phyloP scores from a whole-genome alignment of 805 yeast genomes.

The Wickerhamomyces mucosus region DNA sequence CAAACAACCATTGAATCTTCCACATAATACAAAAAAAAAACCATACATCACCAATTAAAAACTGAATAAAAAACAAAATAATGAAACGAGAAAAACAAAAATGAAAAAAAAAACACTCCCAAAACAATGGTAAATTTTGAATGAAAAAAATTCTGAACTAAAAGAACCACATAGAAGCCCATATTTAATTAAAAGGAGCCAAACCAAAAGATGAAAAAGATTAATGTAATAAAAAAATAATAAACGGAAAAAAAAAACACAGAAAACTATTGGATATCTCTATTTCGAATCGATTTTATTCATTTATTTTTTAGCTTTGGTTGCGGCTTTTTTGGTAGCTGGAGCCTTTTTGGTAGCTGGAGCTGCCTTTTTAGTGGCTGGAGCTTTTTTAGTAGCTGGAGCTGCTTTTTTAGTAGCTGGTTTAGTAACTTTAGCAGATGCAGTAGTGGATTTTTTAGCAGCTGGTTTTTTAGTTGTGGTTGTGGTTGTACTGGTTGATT shows the following conservation, averaged over 20 bases:
- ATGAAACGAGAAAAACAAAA: neutral
- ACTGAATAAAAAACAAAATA: neutral
- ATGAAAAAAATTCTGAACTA: too few relatives aligned
- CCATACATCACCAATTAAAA: too few relatives aligned
- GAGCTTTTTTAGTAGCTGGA: slow-evolving; percentile 20
- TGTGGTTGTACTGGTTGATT: slow-evolving; percentile 12
- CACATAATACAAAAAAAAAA: too few relatives aligned
- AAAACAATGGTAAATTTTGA: neutral
- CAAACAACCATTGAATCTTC: too few relatives aligned
- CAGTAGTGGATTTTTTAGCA: slow-evolving; percentile 21
- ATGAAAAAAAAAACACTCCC: slow-evolving; percentile 3
- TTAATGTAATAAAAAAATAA: too few relatives aligned
- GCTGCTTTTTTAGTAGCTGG: slow-evolving; percentile 22
- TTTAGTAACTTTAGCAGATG: slow-evolving; percentile 21
- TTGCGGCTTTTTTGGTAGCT: slow-evolving; percentile 12
- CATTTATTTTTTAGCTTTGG: slow-evolving; percentile 7
- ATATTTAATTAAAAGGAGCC: too few relatives aligned
- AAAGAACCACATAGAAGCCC: too few relatives aligned
- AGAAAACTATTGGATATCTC: too few relatives aligned
- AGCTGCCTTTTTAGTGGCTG: slow-evolving; percentile 21
- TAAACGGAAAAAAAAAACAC: neutral
- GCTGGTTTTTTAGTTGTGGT: slow-evolving; percentile 16
- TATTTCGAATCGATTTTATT: neutral
- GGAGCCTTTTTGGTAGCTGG: slow-evolving; percentile 17
- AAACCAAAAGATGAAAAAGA: too few relatives aligned